phyloP scores from a whole-genome alignment of 176 grass and related monocot species.

The Poa pratensis region DNA sequence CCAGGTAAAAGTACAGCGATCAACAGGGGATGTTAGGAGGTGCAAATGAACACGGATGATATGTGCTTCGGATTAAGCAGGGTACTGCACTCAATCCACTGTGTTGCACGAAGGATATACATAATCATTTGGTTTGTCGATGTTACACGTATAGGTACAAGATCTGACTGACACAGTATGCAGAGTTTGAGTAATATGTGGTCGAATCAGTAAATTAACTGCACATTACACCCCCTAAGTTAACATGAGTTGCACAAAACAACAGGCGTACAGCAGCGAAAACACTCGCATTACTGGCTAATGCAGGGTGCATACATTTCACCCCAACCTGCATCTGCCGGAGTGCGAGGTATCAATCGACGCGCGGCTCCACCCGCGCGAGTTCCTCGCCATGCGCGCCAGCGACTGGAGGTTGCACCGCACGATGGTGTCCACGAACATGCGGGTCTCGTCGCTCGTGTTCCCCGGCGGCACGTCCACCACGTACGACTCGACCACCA shows the following conservation, averaged over 20 bases:
- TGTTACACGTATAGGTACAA: background rate
- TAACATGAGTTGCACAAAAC: background rate
- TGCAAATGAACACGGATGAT: too few relatives aligned
- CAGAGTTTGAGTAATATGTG: background rate
- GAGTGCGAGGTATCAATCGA: constrained; percentile 27
- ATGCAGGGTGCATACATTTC: background rate
- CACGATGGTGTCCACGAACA: constrained; percentile 82
- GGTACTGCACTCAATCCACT: background rate
- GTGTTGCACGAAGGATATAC: background rate
- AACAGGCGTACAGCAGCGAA: background rate
- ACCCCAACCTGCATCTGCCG: background rate
- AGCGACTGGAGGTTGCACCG: constrained; percentile 77
- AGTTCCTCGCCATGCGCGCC: constrained; percentile 56
- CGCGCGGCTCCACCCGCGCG: background rate
- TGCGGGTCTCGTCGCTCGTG: constrained; percentile 71
- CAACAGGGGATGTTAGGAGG: background rate
- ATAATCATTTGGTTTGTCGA: background rate
- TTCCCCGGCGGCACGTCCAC: constrained; percentile 85
- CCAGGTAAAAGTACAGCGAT: background rate
- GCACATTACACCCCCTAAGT: background rate
- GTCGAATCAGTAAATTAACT: background rate
- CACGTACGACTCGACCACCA: constrained; percentile 89
- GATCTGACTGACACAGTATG: background rate
- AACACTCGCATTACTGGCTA: background rate
- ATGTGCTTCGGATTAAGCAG: background rate